Evolutionary conservation across 2,329 filamentous ascomycete species (phyloP).

Genomic region (Colletotrichum sp.): DNA sequence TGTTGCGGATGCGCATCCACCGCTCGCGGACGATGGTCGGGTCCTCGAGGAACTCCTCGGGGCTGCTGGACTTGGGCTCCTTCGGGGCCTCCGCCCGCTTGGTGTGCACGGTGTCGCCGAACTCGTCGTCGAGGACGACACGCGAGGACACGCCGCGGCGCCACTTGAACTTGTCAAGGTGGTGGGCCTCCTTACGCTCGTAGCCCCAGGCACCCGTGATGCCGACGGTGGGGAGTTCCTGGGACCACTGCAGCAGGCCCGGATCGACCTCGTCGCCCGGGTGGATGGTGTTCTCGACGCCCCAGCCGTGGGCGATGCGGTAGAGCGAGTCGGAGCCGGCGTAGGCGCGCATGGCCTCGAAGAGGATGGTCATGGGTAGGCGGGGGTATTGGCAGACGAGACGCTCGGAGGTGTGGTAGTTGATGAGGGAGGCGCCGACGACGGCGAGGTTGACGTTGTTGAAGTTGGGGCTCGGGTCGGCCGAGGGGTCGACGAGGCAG

Average conservation of each 20-base stretch:
- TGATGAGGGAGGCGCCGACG: slow-evolving; percentile 81
- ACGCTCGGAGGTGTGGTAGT: slow-evolving; percentile 88
- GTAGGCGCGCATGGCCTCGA: slow-evolving; percentile 85
- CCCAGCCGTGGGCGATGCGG: slow-evolving; percentile 83
- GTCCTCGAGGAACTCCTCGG: slow-evolving; percentile 11
- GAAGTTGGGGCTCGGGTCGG: slow-evolving; percentile 78
- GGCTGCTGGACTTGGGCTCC: slow-evolving; percentile 22
- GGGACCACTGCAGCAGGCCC: slow-evolving; percentile 82
- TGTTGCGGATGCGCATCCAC: slow-evolving; percentile 74
- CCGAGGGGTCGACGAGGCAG: slow-evolving; percentile 83
- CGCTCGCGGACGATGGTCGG: slow-evolving; percentile 26
- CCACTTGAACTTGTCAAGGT: slow-evolving; percentile 55
- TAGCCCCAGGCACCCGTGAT: slow-evolving; percentile 56
- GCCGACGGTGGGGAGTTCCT: slow-evolving; percentile 47
- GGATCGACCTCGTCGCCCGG: slow-evolving; percentile 93
- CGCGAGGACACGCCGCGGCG: slow-evolving; percentile 76
- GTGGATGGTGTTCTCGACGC: slow-evolving; percentile 83
- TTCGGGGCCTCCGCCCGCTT: background rate
- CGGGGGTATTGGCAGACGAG: slow-evolving; percentile 90
- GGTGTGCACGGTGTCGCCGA: slow-evolving; percentile 66
- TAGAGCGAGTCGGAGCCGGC: slow-evolving; percentile 77
- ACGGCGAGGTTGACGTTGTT: slow-evolving; percentile 88
- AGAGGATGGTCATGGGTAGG: slow-evolving; percentile 86
- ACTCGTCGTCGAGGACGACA: slow-evolving; percentile 83
- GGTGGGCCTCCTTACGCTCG: slow-evolving; percentile 53